These are phyloP conservation scores for Funneliformis mosseae DNA, from an alignment of 192 early-diverging fungal species.

Conservation along the genomic window DNA sequence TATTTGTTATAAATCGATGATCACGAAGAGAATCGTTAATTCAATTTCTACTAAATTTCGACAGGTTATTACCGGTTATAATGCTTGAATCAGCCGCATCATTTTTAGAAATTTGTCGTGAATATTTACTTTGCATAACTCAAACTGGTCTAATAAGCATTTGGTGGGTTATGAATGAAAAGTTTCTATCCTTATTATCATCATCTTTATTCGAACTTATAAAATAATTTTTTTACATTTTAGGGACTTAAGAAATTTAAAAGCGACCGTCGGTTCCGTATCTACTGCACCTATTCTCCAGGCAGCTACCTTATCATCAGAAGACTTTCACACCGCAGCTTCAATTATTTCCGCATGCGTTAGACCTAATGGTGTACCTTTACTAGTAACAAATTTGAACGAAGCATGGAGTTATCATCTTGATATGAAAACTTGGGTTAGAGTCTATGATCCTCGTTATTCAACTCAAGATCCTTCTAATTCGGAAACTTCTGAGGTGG, in stretches of 20 bases:
- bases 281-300: slow-evolving; percentile 68
- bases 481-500: slow-evolving; percentile 31
- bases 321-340: slow-evolving; percentile 39
- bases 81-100: slow-evolving; percentile 64
- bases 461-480: slow-evolving; percentile 51
- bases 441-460: slow-evolving; percentile 63
- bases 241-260: slow-evolving; percentile 67
- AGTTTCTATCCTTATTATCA: not conserved
- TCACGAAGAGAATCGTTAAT: not conserved
- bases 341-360: slow-evolving; percentile 60
- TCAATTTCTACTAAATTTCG: not conserved
- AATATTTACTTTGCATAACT: slow-evolving; percentile 69
- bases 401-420: slow-evolving; percentile 69
- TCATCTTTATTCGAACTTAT: not conserved
- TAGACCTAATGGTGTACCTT: slow-evolving; percentile 62
- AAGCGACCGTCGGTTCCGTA: slow-evolving; percentile 52
- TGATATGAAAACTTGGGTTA: slow-evolving; percentile 67
- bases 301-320: slow-evolving; percentile 40
- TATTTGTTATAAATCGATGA: not conserved
- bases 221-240: not conserved
- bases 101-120: slow-evolving; percentile 55
- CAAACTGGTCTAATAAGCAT: slow-evolving; percentile 62
- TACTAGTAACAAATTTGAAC: slow-evolving; percentile 63
- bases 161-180: slow-evolving; percentile 55
- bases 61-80: slow-evolving; percentile 69